These are phyloP conservation scores for Hymenoscyphus albidus DNA, from an alignment of 2,329 filamentous ascomycete species.

Conservation along the genomic window DNA sequence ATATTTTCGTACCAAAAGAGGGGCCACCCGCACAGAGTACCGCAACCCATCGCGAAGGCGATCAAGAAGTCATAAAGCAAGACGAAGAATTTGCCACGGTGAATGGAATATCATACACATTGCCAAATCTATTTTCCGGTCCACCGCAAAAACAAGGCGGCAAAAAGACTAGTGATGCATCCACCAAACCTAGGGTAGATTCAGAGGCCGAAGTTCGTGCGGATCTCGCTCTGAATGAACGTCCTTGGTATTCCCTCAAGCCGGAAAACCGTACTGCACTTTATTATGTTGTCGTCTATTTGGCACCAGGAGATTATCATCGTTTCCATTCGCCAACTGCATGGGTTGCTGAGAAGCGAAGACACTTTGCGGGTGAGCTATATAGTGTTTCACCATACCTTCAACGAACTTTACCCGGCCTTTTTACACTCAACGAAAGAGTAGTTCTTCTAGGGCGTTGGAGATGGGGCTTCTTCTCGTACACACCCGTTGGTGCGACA, in stretches of 20 bases:
- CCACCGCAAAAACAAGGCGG: slow-evolving; percentile 38
- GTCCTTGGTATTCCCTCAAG: slow-evolving; percentile 66
- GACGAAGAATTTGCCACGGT: slow-evolving; percentile 92
- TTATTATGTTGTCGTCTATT: slow-evolving; percentile 93
- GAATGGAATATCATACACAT: slow-evolving; percentile 92
- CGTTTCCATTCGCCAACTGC: slow-evolving; percentile 93
- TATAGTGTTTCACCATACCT: slow-evolving; percentile 95
- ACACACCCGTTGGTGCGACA: slow-evolving; percentile 91
- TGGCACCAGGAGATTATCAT: slow-evolving; percentile 97
- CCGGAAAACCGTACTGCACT: slow-evolving; percentile 64
- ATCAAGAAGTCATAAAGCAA: slow-evolving; percentile 66
- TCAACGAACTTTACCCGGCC: slow-evolving; percentile 83
- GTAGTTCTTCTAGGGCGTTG: slow-evolving; percentile 90
- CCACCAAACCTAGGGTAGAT: slow-evolving; percentile 60
- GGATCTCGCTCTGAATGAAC: slow-evolving; percentile 71
- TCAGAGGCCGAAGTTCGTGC: slow-evolving; percentile 80
- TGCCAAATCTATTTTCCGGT: slow-evolving; percentile 86
- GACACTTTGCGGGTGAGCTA: slow-evolving; percentile 96
- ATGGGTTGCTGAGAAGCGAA: slow-evolving; percentile 90
- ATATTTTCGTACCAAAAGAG: slow-evolving; percentile 41
- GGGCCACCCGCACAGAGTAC: slow-evolving; percentile 26
- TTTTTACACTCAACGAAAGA: slow-evolving; percentile 95
- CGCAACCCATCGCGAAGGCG: slow-evolving; percentile 28
- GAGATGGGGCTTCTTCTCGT: slow-evolving; percentile 97
- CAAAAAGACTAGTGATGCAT: slow-evolving; percentile 65